Evolutionary conservation across 139 green algal genomes (phyloP), one percentile per base, ranked within the genome.

Genomic region (Parachlorella kessleri): DNA sequence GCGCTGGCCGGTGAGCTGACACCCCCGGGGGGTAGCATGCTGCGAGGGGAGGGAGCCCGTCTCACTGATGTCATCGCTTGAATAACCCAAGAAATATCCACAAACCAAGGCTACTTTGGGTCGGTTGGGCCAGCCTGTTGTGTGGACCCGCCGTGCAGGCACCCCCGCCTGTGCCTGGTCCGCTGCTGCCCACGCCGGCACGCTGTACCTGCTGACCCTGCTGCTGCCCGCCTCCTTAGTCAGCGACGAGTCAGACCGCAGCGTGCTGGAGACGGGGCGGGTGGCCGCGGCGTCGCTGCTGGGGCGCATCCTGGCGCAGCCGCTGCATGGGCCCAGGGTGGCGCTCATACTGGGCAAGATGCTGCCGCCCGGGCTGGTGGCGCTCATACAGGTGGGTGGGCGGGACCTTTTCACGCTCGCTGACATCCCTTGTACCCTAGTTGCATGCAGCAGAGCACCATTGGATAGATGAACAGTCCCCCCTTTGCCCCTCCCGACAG

Each of bases 311-410:
- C 74, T 92, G 74, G 72, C 79, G 0, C 83, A 97, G 39, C 72
- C 91, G 3, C 78, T 92, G 70, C 91, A 98, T 73, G 95, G 95
- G 24, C 78, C 88, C 0, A 75, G 89, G 18, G 76, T 95, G 21
- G 39, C 8, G 72, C 85, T 97, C 38, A 59, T 90, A 38, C 79
- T 97, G 41, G 59, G 77, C 80, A 84, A 82, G 65, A 76, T 98
- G 68, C 85, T 98, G 74, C 94, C 94, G 14, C 85, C 87, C 1
- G 95, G 94, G 24, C 73, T 98, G 6, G 84, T 97, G 30, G 85
- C 91, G 8, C 73, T 82, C 5, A 80, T 98, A 10, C 76, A 76
- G 63, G 93, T 94, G 64, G 88, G 87, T 93, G 33, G n/a, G n/a
- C n/a, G n/a, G n/a, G n/a, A n/a, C n/a, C n/a, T n/a, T n/a, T n/a